Base-by-base conservation (phyloP, 1,284 basidiomycete species). In the Papiliotrema flavescens region DNA sequence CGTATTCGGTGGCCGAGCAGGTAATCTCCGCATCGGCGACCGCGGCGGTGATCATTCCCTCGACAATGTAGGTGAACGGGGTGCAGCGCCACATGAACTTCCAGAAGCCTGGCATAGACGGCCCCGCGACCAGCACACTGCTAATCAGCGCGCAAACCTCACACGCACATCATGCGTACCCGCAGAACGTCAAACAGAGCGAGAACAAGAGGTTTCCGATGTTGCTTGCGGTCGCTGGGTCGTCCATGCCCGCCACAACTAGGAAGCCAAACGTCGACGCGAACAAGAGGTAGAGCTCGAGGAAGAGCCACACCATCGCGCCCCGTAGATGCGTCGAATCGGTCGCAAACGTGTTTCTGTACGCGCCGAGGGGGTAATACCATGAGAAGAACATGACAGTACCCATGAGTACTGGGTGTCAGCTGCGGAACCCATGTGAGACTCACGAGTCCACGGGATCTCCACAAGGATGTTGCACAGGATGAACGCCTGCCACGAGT, bases 71-170 rank as follows among this genome's bases (percentile, higher is more conserved):
- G 8, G 86, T 88, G 75, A 84, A 89, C 0, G 89, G 89, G 2
- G 87, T 87, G 5, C 88, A 72, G 47, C 80, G 81, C 75, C 90
- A 88, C 85, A 90, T 88, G 85, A 88, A 91, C 60, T 79, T 78
- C 88, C 88, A 90, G 85, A 87, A 90, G 11, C 68, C 66, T 5
- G 84, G 85, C 5, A 90, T 81, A 26, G 62, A 51, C 26, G 58
- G 36, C 45, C 60, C 55, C 1, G 72, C 59, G 19, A 70, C 75
- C 15, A 79, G 64, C 32, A 78, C 74, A 64, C 85, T 82, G 73
- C 23, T 24, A n/a, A 13, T 28, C 11, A 45, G 4, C 2, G 20
- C 7, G 20, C n/a, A n/a, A n/a, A n/a, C n/a, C n/a, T n/a, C n/a
- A 6, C 20, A 40, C 26, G n/a, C 20, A 37, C 26, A 8, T n/a